A percentile compares a stretch with the other conserved stretches of the same genome.
These are phyloP conservation scores for Histomonas meleagridis DNA, from an alignment of 208 protist genomes.

Conservation along the genomic window DNA sequence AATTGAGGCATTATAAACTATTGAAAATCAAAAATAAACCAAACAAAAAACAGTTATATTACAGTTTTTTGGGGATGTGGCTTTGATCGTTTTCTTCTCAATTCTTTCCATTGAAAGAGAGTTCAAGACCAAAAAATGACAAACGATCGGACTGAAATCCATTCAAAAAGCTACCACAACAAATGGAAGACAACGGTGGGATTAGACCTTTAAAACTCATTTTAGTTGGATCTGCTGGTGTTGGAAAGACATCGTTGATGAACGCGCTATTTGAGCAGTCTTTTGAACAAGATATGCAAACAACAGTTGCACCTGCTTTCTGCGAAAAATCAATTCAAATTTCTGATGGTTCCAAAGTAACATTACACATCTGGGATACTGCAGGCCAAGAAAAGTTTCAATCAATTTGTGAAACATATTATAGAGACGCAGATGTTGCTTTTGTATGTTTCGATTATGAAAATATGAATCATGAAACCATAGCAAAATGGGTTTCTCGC, in stretches of 20 bases:
- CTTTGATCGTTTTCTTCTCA: no score
- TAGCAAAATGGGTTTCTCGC: background rate
- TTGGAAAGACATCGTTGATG: background rate
- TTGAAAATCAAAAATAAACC: no score
- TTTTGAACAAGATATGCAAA: background rate
- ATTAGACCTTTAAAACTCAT: slow-evolving; percentile 10
- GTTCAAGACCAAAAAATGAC: no score
- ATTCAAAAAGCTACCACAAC: no score
- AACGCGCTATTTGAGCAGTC: background rate
- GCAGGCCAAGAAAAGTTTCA: slow-evolving; percentile 5
- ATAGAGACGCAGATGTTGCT: background rate
- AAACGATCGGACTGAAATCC: no score
- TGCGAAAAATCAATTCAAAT: background rate
- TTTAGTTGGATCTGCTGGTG: slow-evolving; percentile 26
- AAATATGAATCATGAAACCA: background rate
- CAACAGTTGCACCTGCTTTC: background rate
- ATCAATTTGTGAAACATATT: background rate
- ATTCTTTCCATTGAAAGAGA: no score
- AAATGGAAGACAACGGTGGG: no score
- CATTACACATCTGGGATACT: slow-evolving; percentile 22
- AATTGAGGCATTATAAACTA: no score
- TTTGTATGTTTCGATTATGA: background rate
- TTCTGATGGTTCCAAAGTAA: background rate
- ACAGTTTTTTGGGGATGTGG: no score
- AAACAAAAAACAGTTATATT: no score